Base-by-base conservation (phyloP, 768 basidiomycete genomes). In the Tylopilus plumbeoviolaceoides region DNA sequence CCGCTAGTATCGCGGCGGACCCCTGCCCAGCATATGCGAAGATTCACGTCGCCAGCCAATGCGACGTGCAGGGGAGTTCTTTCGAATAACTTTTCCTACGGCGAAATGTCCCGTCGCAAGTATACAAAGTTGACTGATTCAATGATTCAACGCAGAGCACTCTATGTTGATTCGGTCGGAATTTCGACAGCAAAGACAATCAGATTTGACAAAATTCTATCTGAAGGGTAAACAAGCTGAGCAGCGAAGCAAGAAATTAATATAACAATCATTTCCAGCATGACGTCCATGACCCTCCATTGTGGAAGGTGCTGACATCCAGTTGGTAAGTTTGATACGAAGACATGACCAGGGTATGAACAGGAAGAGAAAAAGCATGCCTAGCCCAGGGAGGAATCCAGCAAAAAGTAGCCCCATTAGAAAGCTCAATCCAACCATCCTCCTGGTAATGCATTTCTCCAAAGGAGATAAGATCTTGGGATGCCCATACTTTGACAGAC, bases 361-460 rank as follows among this genome's bases (percentile, higher is more conserved):
- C 23, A 1, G 61, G 59, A 14, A 64, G 62, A 27, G 50, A 50
- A 46, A 55, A 53, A 15, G 53, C 56, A 53, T 59, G 53, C 17
- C 62, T 56, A 43, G 49, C 53, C 53, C 48, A 63, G 17, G 63
- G 18, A 5, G 62, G 63, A 9, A 62, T 47, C 62, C 62, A 63
- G 15, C 17, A 65, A 51, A 59, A 39, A 23, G 12, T 42, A 35
- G 36, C 20, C 41, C 45, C 54, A 49, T 31, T 3, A 31, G 51
- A 38, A 47, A 62, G 53, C 15, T 50, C 39, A 36, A 63, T 36
- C 62, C 62, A 63, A 0, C 62, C 60, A 55, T 51, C 46, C 7
- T 61, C 56, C 27, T 35, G 25, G 7, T 48, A 53, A 20, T n/a
- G 3, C 28, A 63, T 40, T 18, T 58, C 46, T n/a, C 33, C 21